Percentiles rank a stretch among this genome's conserved stretches.
phyloP scores from a whole-genome alignment of 1,284 basidiomycete genomes.

The Tilletia horrida region DNA sequence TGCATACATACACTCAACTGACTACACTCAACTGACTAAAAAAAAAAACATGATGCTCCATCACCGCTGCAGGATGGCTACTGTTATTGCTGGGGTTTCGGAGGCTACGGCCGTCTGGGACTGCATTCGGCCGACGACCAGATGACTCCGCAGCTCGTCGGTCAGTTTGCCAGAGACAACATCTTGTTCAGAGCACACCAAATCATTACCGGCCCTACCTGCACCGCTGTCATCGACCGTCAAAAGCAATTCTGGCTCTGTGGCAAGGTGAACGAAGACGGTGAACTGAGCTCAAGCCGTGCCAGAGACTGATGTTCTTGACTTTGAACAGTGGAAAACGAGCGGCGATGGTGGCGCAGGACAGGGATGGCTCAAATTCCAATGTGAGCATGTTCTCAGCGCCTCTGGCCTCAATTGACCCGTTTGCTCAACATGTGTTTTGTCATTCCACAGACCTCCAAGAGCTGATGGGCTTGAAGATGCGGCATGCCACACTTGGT shows the following conservation, averaged over 20 bases:
- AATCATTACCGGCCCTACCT: conserved; percentile 77
- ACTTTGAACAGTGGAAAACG: conserved; percentile 67
- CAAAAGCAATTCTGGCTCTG: conserved; percentile 71
- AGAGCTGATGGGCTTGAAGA: conserved; percentile 47
- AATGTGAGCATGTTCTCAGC: conserved; percentile 23
- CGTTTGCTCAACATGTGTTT: background rate
- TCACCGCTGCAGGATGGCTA: conserved; percentile 63
- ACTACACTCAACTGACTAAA: too few species aligned
- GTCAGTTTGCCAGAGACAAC: conserved; percentile 39
- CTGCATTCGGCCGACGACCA: conserved; percentile 76
- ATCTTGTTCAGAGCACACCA: conserved; percentile 59
- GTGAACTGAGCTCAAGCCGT: background rate
- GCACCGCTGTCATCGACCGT: conserved; percentile 76
- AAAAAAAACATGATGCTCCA: conserved; percentile 16
- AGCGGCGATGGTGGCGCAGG: conserved; percentile 73
- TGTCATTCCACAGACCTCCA: conserved; percentile 29
- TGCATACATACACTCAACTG: background rate
- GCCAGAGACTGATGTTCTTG: background rate
- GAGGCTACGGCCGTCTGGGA: conserved; percentile 58
- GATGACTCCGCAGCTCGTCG: conserved; percentile 43
- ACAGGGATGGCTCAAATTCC: conserved; percentile 36
- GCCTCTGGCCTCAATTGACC: background rate
- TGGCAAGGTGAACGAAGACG: conserved; percentile 56
- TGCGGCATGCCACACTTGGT: conserved; percentile 64
- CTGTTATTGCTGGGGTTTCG: conserved; percentile 65